Percentiles rank a stretch among this genome's conserved stretches.
These are phyloP conservation scores for Cubamyces lactineus DNA, from an alignment of 768 basidiomycete species.

Conservation along the genomic window DNA sequence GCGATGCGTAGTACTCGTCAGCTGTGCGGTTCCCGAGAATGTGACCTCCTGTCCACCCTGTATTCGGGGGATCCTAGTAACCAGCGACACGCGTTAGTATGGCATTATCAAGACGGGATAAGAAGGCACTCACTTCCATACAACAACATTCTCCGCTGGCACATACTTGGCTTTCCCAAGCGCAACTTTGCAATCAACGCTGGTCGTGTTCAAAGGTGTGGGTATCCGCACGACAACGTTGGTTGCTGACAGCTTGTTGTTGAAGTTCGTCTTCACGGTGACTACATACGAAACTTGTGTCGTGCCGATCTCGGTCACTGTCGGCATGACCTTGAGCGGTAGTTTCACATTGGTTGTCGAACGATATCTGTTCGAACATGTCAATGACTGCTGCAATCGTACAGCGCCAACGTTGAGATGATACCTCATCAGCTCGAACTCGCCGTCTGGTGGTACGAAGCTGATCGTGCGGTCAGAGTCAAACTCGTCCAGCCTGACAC, in stretches of 20 bases:
- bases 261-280: slow-evolving; percentile 86
- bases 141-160: slow-evolving; percentile 92
- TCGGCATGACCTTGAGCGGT: slow-evolving; percentile 86
- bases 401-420: slow-evolving; percentile 31
- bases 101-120: background rate
- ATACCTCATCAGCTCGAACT: slow-evolving; percentile 97
- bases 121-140: slow-evolving; percentile 86
- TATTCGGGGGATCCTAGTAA: slow-evolving; percentile 82
- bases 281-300: slow-evolving; percentile 90
- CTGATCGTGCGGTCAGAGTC: slow-evolving; percentile 93
- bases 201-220: slow-evolving; percentile 93
- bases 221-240: slow-evolving; percentile 93
- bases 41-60: slow-evolving; percentile 94
- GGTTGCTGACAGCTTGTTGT: slow-evolving; percentile 89
- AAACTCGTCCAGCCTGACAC: slow-evolving; percentile 93
- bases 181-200: slow-evolving; percentile 88
- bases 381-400: slow-evolving; percentile 4
- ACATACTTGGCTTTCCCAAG: slow-evolving; percentile 97
- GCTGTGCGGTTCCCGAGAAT: slow-evolving; percentile 76
- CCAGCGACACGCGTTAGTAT: background rate
- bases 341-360: slow-evolving; percentile 96
- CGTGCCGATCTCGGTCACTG: slow-evolving; percentile 92
- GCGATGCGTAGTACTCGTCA: slow-evolving; percentile 87
- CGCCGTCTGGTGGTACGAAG: slow-evolving; percentile 97
- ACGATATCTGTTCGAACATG: slow-evolving; percentile 68